Evolutionary conservation across 2,329 filamentous ascomycete species (phyloP).

Genomic region (Cladophialophora chaetospira): DNA sequence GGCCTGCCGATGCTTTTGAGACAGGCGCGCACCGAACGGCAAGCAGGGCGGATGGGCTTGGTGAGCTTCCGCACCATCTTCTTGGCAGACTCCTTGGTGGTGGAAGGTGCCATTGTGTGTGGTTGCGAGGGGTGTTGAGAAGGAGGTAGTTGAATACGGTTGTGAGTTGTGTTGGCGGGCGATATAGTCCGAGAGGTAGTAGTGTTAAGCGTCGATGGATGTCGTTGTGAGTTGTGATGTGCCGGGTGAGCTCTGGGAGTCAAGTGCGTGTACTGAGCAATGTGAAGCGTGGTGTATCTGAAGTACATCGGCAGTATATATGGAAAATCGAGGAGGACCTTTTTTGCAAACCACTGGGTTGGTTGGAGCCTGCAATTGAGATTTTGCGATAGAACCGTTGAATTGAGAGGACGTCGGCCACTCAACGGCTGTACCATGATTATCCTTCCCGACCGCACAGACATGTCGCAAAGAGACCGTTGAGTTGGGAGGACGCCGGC

Average conservation of each 20-base stretch:
- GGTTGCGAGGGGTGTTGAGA: no score
- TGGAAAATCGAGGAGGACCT: no score
- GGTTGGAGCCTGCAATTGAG: background rate
- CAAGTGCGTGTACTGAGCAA: no score
- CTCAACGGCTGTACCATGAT: background rate
- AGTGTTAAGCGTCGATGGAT: no score
- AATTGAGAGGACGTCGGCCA: background rate
- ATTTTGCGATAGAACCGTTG: background rate
- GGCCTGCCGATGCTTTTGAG: background rate
- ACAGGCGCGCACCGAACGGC: background rate
- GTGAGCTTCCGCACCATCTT: background rate
- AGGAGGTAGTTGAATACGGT: no score
- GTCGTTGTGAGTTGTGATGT: background rate
- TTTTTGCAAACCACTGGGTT: no score
- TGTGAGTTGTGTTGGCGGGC: no score
- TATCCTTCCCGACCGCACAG: background rate
- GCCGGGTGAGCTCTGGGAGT: background rate
- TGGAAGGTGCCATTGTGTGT: no score
- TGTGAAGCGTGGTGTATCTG: no score
- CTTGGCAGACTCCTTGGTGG: no score
- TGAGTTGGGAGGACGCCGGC: background rate
- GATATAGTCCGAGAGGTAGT: no score
- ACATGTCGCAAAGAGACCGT: background rate
- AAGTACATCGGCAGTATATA: no score
- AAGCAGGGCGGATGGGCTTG: background rate